Evolutionary conservation across 495 filamentous ascomycete species (phyloP).

Genomic region (Penicillium diatomitis): DNA sequence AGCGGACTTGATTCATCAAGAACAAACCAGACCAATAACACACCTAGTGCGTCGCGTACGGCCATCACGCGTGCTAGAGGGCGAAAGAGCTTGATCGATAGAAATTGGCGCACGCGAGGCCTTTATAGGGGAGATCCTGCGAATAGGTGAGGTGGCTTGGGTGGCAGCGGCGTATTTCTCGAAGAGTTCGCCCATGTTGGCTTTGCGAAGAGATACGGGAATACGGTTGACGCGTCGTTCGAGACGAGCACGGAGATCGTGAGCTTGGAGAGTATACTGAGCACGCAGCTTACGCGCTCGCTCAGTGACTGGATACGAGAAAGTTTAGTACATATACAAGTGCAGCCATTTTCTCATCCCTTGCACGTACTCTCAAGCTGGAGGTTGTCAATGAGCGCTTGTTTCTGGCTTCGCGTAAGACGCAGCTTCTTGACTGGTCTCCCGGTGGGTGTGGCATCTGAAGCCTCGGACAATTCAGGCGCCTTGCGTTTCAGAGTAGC

Average conservation of each 20-base stretch:
- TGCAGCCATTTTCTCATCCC: not conserved
- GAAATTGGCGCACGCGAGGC: constrained; percentile 22
- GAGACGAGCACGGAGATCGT: constrained; percentile 73
- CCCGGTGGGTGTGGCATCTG: constrained; percentile 37
- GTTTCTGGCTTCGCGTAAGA: constrained; percentile 72
- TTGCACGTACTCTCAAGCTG: constrained; percentile 74
- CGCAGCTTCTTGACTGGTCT: constrained; percentile 53
- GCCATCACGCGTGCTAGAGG: constrained; percentile 23
- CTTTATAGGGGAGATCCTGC: constrained; percentile 26
- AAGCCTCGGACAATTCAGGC: constrained; percentile 27
- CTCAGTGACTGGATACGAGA: constrained; percentile 61
- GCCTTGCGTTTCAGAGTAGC: constrained; percentile 55
- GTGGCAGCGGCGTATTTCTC: constrained; percentile 40
- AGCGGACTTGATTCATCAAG: not conserved
- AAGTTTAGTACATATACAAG: not conserved
- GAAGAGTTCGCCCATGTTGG: constrained; percentile 75
- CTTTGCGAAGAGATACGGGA: constrained; percentile 65
- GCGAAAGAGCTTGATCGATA: constrained; percentile 19
- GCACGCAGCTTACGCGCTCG: constrained; percentile 83
- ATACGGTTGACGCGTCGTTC: constrained; percentile 95
- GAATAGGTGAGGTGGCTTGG: constrained; percentile 18
- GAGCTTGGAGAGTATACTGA: constrained; percentile 80
- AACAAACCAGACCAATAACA: constrained; percentile 2
- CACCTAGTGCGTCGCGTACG: constrained; percentile 58
- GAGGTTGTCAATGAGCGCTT: constrained; percentile 83